Evolutionary conservation across 495 filamentous ascomycete genomes (phyloP).

Genomic region (Oidiodendron maius): DNA sequence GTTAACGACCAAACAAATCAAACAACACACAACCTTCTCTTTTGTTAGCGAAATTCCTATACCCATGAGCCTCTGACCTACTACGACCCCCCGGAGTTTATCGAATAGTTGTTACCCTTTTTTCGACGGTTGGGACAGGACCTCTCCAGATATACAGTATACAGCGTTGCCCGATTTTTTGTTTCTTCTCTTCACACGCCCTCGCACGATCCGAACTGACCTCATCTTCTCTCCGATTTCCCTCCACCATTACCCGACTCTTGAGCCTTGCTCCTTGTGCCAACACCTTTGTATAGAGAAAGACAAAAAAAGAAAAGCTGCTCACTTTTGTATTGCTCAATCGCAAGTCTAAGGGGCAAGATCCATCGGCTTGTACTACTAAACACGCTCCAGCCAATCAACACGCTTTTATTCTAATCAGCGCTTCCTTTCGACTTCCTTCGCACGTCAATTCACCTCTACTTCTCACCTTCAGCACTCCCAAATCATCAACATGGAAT

Average conservation of each 20-base stretch:
- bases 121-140: conserved; percentile 15
- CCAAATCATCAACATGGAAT: conserved; percentile 58
- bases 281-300: conserved; percentile 25
- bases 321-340: conserved; percentile 24
- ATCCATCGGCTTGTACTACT: conserved; percentile 23
- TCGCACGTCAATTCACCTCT: not conserved
- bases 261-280: conserved; percentile 20
- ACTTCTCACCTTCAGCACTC: conserved; percentile 2
- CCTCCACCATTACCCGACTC: conserved; percentile 2
- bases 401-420: conserved; percentile 7
- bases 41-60: conserved; percentile 54
- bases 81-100: conserved; percentile 50
- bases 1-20: conserved; percentile 31
- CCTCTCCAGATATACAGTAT: no score
- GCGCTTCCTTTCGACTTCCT: conserved; percentile 1
- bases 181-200: no score
- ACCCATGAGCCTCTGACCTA: conserved; percentile 60
- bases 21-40: conserved; percentile 50
- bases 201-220: no score
- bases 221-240: not conserved
- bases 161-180: conserved; percentile 29
- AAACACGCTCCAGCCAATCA: not conserved
- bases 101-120: conserved; percentile 19
- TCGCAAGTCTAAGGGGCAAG: conserved; percentile 25
- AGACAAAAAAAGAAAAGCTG: conserved; percentile 28